Conservation (phyloP, 1,284 basidiomycete genomes). For the Austroboletus niveus region DNA sequence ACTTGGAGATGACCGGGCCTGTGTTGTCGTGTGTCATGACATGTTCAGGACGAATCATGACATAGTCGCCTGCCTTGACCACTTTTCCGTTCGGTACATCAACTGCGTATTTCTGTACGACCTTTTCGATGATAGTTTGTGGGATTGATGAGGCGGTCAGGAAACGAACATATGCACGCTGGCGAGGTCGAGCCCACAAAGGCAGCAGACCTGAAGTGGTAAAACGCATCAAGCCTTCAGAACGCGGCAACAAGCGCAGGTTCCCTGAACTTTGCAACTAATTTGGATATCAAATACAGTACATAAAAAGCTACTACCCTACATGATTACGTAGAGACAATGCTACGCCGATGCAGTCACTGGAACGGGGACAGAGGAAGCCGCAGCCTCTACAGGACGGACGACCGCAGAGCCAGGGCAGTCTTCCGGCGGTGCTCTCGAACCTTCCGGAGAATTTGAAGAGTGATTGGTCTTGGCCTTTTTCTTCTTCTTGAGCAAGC, state of each 20-base stretch:
- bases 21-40: conserved; percentile 99
- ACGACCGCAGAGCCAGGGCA: conserved; percentile 5
- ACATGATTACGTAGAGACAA: not conserved
- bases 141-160: conserved; percentile 48
- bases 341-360: conserved; percentile 21
- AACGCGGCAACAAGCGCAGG: too few relatives aligned
- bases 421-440: conserved; percentile 9
- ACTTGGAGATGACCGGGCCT: conserved; percentile 96
- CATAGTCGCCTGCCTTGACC: conserved; percentile 96
- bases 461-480: conserved; percentile 61
- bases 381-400: not conserved
- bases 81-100: conserved; percentile 74
- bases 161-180: conserved; percentile 18
- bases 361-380: conserved; percentile 3
- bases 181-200: conserved; percentile 4
- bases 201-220: conserved; percentile 2
- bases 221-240: conserved; percentile 12
- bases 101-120: conserved; percentile 96
- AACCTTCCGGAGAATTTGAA: conserved; percentile 28
- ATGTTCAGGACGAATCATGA: conserved; percentile 97
- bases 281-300: not conserved
- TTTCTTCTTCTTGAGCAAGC: conserved; percentile 84
- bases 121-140: conserved; percentile 96
- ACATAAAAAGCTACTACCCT: not conserved
- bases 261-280: too few relatives aligned